Conservation (phyloP, 768 basidiomycete species). For the Xerocomellus chrysenteron region DNA sequence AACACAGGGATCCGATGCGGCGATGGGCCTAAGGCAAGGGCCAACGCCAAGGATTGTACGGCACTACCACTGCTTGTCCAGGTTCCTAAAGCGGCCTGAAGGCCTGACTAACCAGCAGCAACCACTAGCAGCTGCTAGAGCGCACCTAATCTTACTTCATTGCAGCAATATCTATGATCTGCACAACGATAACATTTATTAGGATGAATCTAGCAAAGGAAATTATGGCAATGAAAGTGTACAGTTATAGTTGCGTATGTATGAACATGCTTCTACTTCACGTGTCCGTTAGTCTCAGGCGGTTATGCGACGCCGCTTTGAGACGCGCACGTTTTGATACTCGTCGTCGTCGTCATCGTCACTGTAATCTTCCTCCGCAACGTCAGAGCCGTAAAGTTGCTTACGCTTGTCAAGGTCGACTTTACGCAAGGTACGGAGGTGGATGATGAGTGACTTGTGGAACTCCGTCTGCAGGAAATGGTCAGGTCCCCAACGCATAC, state of each 20-base stretch:
- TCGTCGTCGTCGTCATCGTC: slow-evolving; percentile 37
- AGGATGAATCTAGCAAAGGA: slow-evolving; percentile 28
- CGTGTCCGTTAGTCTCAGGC: slow-evolving; percentile 22
- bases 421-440: slow-evolving; percentile 62
- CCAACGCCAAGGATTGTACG: no score
- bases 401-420: slow-evolving; percentile 52
- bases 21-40: no score
- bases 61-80: no score
- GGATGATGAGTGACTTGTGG: slow-evolving; percentile 56
- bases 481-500: background rate
- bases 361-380: slow-evolving; percentile 36
- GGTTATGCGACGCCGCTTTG: slow-evolving; percentile 32
- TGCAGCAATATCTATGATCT: slow-evolving; percentile 9
- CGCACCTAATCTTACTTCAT: background rate
- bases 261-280: slow-evolving; percentile 20
- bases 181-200: slow-evolving; percentile 24
- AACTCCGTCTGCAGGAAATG: slow-evolving; percentile 57
- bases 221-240: slow-evolving; percentile 29
- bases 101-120: no score
- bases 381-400: slow-evolving; percentile 41
- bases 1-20: no score
- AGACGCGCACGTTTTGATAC: slow-evolving; percentile 30
- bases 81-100: no score
- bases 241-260: slow-evolving; percentile 27
- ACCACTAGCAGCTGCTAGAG: no score